Base-by-base conservation (phyloP, 2,329 filamentous ascomycete genomes). In the Diaporthe aspalathi region DNA sequence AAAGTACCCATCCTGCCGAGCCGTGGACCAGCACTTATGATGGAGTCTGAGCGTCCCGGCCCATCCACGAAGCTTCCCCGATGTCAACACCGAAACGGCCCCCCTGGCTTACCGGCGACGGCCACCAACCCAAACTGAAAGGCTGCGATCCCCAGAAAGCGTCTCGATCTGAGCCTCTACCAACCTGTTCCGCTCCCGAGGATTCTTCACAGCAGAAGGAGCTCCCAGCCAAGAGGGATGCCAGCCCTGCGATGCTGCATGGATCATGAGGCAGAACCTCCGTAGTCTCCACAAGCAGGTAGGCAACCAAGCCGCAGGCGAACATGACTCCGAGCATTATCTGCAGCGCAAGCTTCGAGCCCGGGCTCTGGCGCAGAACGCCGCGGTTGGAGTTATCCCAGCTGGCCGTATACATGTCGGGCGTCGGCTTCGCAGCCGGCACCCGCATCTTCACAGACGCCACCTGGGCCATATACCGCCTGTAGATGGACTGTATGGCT, bases 201-300 rank as follows among this genome's bases (percentile, higher is more conserved):
- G 35, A 7, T 38, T 54, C 52, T n/a, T 35, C 52, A 2, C 20
- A 6, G n/a, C 32, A 43, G 5, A 43, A 43, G 2, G 38, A 62
- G 24, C 56, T 62, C 7, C 56, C 56, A 12, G 56, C 38, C 38
- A 62, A 24, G 56, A 45, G 56, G 5, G 56, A 45, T 11, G 56
- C 56, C 56, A 62, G 38, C 22, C 38, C 56, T 2, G 56, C 56
- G 17, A 62, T 62, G 56, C 38, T 62, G 38, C 56, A 62, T 16
- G 56, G 56, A 9, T 62, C 56, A 45, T 62, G 54, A 16, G 54
- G 54, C 22, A 60, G 12, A 22, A 60, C 54, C 54, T 60, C 54
- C 7, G 5, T 5, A 8, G 56, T 60, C 5, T 60, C 56, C 22
- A 60, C 5, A 38, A 60, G 22, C 3, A 60, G 38, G 56, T 60